Base-by-base conservation (phyloP, 2,329 filamentous ascomycete genomes). In the Leptosphaerulina australis region DNA sequence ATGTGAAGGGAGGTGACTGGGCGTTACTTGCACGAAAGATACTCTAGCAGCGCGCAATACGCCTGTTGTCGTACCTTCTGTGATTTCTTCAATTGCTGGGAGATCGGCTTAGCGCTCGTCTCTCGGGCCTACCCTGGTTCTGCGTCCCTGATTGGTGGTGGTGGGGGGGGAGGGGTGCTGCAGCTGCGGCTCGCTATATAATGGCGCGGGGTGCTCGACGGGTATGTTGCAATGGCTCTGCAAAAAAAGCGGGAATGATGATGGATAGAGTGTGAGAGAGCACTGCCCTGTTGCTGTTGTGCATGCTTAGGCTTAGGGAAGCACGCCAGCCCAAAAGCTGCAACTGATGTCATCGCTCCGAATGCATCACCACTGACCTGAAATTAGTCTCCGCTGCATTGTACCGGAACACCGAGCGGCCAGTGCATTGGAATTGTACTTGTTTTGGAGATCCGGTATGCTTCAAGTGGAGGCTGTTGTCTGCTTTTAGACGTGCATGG, bases 11-110 rank as follows among this genome's bases (percentile, higher is more conserved):
- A 45, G 45, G 50, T 35, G 52, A 41, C 22, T 38, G 35, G 25
- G 12, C 5, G 47, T 10, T 15, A 20, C 5, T 3, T 3, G 17
- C 7, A 10, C 7, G 14, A 11, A 17, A 21, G 24, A 26, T 14
- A n/a, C 24, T 12, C 9, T 17, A 17, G 25, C 22, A 10, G 18
- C 28, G n/a, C 22, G 30, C 37, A 28, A 38, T 43, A 30, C 12
- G 46, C 33, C 39, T 39, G 33, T 39, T 34, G 39, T 28, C 34
- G 47, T 40, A 18, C 35, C 48, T 28, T 33, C 31, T 41, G 63
- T 59, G 64, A 66, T 65, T 67, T 67, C 63, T 64, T 68, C 65
- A 68, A 69, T 66, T 68, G 66, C 62, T 67, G 53, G 56, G 35
- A 30, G 28, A 4, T 14, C 24, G 62, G 53, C 68, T 66, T 69